Base-by-base conservation (phyloP, 345 rosid genomes). In the Aegle marmelos region DNA sequence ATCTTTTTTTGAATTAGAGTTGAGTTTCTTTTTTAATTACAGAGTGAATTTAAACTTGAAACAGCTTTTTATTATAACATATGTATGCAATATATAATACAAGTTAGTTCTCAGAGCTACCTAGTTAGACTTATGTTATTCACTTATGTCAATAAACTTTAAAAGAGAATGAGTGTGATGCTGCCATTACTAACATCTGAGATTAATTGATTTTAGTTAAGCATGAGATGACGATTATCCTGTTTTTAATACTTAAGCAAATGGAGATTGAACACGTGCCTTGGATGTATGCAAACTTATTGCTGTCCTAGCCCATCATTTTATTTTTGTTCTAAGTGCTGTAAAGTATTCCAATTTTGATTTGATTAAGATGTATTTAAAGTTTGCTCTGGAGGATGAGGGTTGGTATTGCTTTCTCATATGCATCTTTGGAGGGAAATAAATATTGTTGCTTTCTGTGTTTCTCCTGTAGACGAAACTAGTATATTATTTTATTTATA, bases 381-480 rank as follows among this genome's bases (percentile, higher is more conserved):
- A 48, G 19, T 60, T 72, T 58, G 28, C 73, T 68, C 19, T 74
- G 28, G 11, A 50, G 5, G 48, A 33, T 54, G 50, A 53, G 27
- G 54, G 6, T 65, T 33, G 36, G 37, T 57, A 27, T 62, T 50
- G 36, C 25, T 65, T 74, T 63, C 53, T 45, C 54, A 33, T 36
- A 78, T 68, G 56, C 39, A 36, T 7, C 11, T 45, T 39, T 74
- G 67, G 41, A 60, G 70, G 50, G 39, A 57, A 33, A 30, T 17
- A 8, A 22, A 2, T 14, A 31, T 8, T 5, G 5, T 54, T 63
- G 77, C 17, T 30, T 77, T 25, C 31, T 11, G 7, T 58, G 70
- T 62, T 79, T 69, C 68, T 77, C 30, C 56, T 62, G 66, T 31
- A 71, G 70, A n/a, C 9, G 13, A 65, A 45, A 59, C 59, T 78